Base-by-base conservation (phyloP, 768 basidiomycete genomes). In the Mycena metata region DNA sequence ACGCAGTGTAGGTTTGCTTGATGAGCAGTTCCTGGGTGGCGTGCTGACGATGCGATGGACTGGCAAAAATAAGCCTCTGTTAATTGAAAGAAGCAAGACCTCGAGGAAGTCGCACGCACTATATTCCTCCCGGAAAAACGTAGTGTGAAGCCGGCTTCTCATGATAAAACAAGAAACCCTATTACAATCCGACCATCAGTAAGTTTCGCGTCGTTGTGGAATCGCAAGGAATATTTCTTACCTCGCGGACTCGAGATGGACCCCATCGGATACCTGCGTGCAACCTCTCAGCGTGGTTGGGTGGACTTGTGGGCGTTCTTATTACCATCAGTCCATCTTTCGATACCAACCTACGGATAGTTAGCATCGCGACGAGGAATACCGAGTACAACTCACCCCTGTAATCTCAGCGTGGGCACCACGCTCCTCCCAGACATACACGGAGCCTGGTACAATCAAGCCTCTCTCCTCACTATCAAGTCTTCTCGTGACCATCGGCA, bases 361-460 rank as follows among this genome's bases (percentile, higher is more conserved):
- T 70, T 55, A 70, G 51, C 54, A 54, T 52, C 41, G 36, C 45
- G 24, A 21, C n/a, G 56, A 17, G 26, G n/a, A 30, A 23, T 13
- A 21, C 26, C 23, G 15, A 50, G 51, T 43, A 56, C 4, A 43
- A 80, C 86, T 76, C 79, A 93, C 91, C 69, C 92, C 91, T 65
- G 90, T 91, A 33, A 91, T 81, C 69, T 92, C 92, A 55, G 90
- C 83, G 64, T 90, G 88, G 45, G 91, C 87, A 0, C 89, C 89
- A 61, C 93, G 85, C 78, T 95, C 93, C 75, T 94, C 93, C 92
- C 93, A 95, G 17, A 95, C 93, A 73, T 92, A 95, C 9, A 94
- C 90, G 57, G 88, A 88, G 21, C 93, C 93, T 10, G 92, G 86
- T n/a, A 84, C 76, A 62, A 94, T 92, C 64, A 86, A 78, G 43